Conservation (phyloP, 116 monocot genomes). For the Zostera marina region DNA sequence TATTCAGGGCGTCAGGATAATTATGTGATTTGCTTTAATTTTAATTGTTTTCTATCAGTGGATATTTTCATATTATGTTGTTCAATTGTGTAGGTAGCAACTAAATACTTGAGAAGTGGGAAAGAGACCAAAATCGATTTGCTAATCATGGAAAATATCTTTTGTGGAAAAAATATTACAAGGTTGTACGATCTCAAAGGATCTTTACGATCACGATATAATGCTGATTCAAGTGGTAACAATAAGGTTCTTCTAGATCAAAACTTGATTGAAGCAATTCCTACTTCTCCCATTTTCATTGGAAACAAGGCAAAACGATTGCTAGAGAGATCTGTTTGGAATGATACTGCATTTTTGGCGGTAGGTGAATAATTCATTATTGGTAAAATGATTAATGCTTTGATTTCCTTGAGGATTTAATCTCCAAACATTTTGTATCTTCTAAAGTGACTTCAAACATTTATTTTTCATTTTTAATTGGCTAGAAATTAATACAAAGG, state of each 20-base stretch:
- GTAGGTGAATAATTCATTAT: conserved; percentile 23
- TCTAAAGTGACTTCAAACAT: no score
- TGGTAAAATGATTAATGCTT: neutral
- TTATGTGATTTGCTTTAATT: neutral
- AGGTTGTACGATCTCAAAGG: conserved; percentile 91
- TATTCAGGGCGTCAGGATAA: neutral
- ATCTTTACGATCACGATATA: conserved; percentile 79
- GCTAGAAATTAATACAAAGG: neutral
- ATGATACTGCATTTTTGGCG: conserved; percentile 84
- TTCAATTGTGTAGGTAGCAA: conserved; percentile 28
- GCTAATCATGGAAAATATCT: conserved; percentile 88
- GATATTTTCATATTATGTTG: neutral
- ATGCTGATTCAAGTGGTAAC: conserved; percentile 65
- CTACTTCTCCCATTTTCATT: conserved; percentile 93
- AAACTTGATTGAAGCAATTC: conserved; percentile 82
- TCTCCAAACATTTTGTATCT: neutral
- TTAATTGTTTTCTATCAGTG: neutral
- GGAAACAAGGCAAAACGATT: conserved; percentile 85
- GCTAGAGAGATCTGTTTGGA: conserved; percentile 92
- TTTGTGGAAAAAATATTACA: conserved; percentile 50
- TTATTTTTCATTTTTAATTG: neutral
- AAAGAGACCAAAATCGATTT: conserved; percentile 79
- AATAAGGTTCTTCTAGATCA: conserved; percentile 93
- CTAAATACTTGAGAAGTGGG: conserved; percentile 56
- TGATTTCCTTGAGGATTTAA: neutral